Evolutionary conservation across 1,139 yeast species (phyloP).

Genomic region (Pichia sp.): DNA sequence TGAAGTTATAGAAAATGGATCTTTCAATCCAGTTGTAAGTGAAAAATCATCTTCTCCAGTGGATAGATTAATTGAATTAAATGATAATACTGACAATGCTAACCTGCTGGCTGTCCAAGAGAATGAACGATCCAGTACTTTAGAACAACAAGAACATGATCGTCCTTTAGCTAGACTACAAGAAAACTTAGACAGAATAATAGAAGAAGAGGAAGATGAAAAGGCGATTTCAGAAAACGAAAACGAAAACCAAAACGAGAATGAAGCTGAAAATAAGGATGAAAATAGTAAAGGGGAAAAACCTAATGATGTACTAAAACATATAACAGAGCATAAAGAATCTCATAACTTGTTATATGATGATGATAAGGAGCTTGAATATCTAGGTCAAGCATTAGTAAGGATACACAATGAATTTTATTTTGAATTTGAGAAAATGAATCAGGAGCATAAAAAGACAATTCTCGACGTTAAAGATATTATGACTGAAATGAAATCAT

Average conservation of each 20-base stretch:
- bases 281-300: too few relatives aligned
- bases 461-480: slow-evolving; percentile 58
- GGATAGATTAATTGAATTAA: slow-evolving; percentile 43
- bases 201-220: slow-evolving; percentile 29
- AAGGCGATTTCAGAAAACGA: background rate
- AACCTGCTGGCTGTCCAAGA: slow-evolving; percentile 46
- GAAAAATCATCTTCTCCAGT: slow-evolving; percentile 36
- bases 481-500: slow-evolving; percentile 64
- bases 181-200: slow-evolving; percentile 58
- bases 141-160: slow-evolving; percentile 64
- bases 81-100: slow-evolving; percentile 43
- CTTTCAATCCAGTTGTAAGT: slow-evolving; percentile 26
- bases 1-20: background rate
- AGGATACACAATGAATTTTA: slow-evolving; percentile 67
- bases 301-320: too few relatives aligned
- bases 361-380: slow-evolving; percentile 70
- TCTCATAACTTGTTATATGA: slow-evolving; percentile 61
- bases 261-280: background rate
- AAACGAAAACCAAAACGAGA: background rate
- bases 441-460: slow-evolving; percentile 1
- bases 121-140: slow-evolving; percentile 48
- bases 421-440: slow-evolving; percentile 36
- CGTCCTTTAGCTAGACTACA: slow-evolving; percentile 83
- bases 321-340: slow-evolving; percentile 26
- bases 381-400: slow-evolving; percentile 56